These are phyloP conservation scores for Lactarius sp. DNA, from an alignment of 768 basidiomycete genomes.

Conservation along the genomic window DNA sequence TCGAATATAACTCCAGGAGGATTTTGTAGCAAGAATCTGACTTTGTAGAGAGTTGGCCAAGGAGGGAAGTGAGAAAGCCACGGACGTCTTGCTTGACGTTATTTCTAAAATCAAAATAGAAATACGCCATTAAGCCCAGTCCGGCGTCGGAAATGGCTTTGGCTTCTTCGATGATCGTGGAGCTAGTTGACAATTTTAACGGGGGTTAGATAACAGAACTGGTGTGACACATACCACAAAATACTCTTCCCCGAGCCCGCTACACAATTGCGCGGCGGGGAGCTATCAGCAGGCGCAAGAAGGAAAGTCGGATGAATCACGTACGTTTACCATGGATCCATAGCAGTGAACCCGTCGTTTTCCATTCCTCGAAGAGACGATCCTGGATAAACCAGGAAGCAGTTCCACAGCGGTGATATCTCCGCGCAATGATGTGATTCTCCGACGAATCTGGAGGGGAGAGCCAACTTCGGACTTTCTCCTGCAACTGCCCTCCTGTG, in stretches of 20 bases:
- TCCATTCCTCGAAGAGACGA: not conserved
- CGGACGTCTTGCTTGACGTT: not conserved
- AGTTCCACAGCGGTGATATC: not conserved
- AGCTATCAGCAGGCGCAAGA: not conserved
- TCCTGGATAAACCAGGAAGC: not conserved
- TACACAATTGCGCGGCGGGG: not conserved
- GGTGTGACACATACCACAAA: not conserved
- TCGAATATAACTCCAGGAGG: not conserved
- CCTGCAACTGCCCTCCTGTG: not conserved
- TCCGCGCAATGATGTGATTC: not conserved
- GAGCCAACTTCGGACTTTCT: not conserved
- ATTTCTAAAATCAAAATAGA: not conserved
- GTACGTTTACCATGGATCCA: not conserved
- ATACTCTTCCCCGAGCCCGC: not conserved
- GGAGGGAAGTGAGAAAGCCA: not conserved
- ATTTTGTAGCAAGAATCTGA: not conserved
- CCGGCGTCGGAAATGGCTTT: not conserved
- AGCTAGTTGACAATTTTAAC: not conserved
- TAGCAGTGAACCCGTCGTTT: not conserved
- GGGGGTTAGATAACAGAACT: not conserved
- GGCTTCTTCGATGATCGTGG: not conserved
- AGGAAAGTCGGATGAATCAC: not conserved
- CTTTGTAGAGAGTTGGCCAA: not conserved
- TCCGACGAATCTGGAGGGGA: not conserved
- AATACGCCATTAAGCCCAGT: not conserved